Evolutionary conservation across 2,329 filamentous ascomycete species (phyloP).

Genomic region (Colletotrichum sp.): DNA sequence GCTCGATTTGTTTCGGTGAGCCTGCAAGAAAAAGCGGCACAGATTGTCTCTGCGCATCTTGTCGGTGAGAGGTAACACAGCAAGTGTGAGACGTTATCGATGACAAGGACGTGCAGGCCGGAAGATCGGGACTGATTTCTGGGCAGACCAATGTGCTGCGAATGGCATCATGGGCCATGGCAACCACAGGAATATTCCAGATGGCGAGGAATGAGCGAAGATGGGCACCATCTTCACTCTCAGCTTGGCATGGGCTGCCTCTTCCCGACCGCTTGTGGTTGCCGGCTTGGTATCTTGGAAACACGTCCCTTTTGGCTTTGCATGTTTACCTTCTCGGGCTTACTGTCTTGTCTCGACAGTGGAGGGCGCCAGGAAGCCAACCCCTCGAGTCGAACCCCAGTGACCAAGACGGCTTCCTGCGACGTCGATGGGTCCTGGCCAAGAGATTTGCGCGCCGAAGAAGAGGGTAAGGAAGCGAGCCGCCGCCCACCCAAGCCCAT

Average conservation of each 20-base stretch:
- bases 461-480: background rate
- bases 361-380: background rate
- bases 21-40: constrained; percentile 1
- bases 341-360: background rate
- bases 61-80: background rate
- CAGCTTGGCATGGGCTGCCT: constrained; percentile 21
- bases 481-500: background rate
- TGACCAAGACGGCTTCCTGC: constrained; percentile 13
- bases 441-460: constrained; percentile 18
- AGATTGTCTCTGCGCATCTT: background rate
- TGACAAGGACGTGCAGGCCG: background rate
- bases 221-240: background rate
- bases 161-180: constrained; percentile 4
- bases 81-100: background rate
- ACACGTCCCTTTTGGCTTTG: background rate
- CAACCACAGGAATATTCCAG: background rate
- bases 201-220: constrained; percentile 3
- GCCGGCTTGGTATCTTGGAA: constrained; percentile 21
- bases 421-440: constrained; percentile 6
- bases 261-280: constrained; percentile 17
- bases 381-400: background rate
- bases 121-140: background rate
- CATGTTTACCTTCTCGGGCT: background rate
- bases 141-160: background rate
- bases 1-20: constrained; percentile 10